Base-by-base conservation (phyloP, 2,329 filamentous ascomycete species). In the Sporothrix variecibatus region DNA sequence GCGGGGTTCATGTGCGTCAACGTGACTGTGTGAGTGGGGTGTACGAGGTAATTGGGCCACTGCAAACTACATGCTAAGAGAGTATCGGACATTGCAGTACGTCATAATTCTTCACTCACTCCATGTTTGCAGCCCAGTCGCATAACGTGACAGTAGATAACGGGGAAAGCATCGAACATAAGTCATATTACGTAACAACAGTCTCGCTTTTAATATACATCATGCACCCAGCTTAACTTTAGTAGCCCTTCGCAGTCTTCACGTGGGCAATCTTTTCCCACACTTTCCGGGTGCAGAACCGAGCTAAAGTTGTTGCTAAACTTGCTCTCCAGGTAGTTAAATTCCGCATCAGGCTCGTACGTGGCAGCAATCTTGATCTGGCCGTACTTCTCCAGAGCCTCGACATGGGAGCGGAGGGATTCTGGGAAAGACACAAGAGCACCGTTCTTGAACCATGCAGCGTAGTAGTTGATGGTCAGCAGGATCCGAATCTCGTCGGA, bases 261-360 rank as follows among this genome's bases (percentile, higher is more conserved):
- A 76, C 62, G 51, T 75, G 72, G 64, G 46, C 26, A 62, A 75
- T 76, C 51, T 69, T 75, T 31, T 74, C 73, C 75, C 73, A 75
- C 8, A 73, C 73, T 67, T 67, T 67, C 67, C 2, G 75, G 75
- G 3, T 65, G 67, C 11, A 76, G 60, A 12, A 58, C 53, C 1
- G 75, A 76, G 73, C 71, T 76, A 49, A 75, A 76, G 58, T 76
- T 76, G 67, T 76, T 76, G 73, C 75, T 74, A 51, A 76, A 76
- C 56, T 73, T 74, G 31, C 65, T 73, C 17, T 71, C 43, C 3
- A 76, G 75, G 28, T 76, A 76, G 71, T 75, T 43, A 43, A 69
- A 76, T 9, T 49, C 58, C 17, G 71, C 70, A 38, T 75, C 73
- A 2, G 64, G 73, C 68, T 58, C 73, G 49, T 60, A 76, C 23